phyloP scores from a whole-genome alignment of 2,329 filamentous ascomycete species.

The Claviceps sp. region DNA sequence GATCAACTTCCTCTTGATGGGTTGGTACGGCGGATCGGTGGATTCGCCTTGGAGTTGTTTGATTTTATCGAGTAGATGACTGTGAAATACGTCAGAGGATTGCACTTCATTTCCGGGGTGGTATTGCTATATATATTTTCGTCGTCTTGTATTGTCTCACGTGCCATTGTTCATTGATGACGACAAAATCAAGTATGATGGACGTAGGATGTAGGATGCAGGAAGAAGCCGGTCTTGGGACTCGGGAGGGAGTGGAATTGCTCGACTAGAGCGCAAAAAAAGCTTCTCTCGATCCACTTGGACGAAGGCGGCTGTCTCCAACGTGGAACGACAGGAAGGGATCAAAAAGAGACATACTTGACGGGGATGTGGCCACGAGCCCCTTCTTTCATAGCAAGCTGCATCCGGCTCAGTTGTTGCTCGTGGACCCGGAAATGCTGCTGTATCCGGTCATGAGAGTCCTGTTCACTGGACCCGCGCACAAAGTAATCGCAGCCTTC shows the following conservation, averaged over 20 bases:
- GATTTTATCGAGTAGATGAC: conserved; percentile 44
- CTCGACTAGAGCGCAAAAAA: conserved; percentile 14
- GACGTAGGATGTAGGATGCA: no score
- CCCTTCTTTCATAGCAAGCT: conserved; percentile 43
- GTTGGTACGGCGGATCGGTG: conserved; percentile 15
- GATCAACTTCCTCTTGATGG: conserved; percentile 33
- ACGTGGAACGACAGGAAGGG: conserved; percentile 17
- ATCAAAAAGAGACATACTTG: conserved; percentile 33
- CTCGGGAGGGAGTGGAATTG: conserved; percentile 13
- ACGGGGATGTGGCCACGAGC: conserved; percentile 40
- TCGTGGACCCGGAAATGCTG: conserved; percentile 50
- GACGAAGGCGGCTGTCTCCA: conserved; percentile 4
- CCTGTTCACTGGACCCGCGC: conserved; percentile 43
- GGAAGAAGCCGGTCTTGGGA: conserved; percentile 9
- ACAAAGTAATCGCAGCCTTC: conserved; percentile 52
- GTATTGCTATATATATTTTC: conserved; percentile 7
- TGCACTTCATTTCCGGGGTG: conserved; percentile 9
- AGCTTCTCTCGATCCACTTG: conserved; percentile 9
- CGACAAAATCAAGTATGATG: background rate
- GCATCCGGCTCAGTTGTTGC: conserved; percentile 34
- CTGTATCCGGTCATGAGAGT: conserved; percentile 42
- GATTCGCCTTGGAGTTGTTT: conserved; percentile 27
- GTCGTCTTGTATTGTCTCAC: background rate
- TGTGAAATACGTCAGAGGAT: conserved; percentile 21
- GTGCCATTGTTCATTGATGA: no score